Base-by-base conservation (phyloP, 1,284 basidiomycete species). In the Earliella scabrosa region DNA sequence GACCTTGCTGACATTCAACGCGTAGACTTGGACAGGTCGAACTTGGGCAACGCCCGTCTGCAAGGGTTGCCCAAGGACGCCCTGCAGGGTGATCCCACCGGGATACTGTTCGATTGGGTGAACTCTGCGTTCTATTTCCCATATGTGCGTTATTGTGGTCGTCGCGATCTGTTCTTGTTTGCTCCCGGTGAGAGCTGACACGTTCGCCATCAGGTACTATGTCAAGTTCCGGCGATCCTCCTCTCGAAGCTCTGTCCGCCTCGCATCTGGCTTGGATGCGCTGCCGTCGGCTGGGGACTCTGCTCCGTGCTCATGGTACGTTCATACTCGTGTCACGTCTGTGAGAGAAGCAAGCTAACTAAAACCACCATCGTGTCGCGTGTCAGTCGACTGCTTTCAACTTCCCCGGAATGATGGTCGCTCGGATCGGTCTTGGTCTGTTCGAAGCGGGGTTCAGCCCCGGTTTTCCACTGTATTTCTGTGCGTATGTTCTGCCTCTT, bases 391-490 rank as follows among this genome's bases (percentile, higher is more conserved):
- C 81, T 2, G 77, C 79, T 0, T 86, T 81, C 63, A 77, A 81
- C 63, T 84, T 88, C 60, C 70, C 77, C 13, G 79, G 81, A 16
- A 72, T 91, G 44, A 70, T 90, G 48, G 71, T 81, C 16, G 77
- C 81, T 10, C 78, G 89, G 40, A 63, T 90, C 45, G 78, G 80
- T 43, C 74, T 92, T 14, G 89, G 89, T 11, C 63, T 87, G 36
- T 91, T 90, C 58, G 89, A 92, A 68, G 82, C 89, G 1, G 83
- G 83, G 2, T 92, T 92, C 63, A 87, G 83, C 0, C 88, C 89
- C 7, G 85, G 80, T 0, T 87, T 92, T 34, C 87, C 88, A n/a
- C 72, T 92, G 2, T 92, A 92, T 68, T 83, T 87, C 60, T 88
- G 88, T 90, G 27, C 5, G 46, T 18, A n/a, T n/a, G n/a, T n/a